A percentile compares a stretch with the other conserved stretches of the same genome.
phyloP scores from a whole-genome alignment of 305 asterid species.

The Nicotiana rustica region DNA sequence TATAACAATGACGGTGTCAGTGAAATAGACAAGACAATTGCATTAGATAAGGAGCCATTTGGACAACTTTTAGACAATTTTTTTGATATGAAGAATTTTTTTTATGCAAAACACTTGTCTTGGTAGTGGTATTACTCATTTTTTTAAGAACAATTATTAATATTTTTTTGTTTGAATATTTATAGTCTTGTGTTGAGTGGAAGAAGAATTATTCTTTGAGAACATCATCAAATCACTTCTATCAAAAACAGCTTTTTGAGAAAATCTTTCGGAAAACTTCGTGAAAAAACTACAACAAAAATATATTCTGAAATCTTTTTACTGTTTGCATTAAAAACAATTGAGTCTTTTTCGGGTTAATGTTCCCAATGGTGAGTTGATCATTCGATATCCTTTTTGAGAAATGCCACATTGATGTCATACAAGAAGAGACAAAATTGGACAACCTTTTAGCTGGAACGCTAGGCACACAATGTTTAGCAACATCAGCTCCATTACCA shows the following conservation, averaged over 20 bases:
- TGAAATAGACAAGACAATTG: not conserved
- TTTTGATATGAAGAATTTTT: not conserved
- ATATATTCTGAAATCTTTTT: no score
- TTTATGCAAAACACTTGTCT: not conserved
- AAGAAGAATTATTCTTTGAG: not conserved
- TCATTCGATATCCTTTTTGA: not conserved
- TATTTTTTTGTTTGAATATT: not conserved
- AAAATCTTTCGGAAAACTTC: not conserved
- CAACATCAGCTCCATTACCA: conserved; percentile 51
- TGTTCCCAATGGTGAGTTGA: no score
- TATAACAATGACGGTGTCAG: not conserved
- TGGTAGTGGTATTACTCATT: not conserved
- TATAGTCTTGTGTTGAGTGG: not conserved
- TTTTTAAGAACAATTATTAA: not conserved
- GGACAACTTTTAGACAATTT: not conserved
- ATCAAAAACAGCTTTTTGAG: not conserved
- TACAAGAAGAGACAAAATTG: not conserved
- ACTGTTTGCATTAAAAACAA: no score
- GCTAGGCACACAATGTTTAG: conserved; percentile 50
- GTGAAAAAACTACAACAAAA: not conserved
- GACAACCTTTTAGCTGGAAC: conserved; percentile 48
- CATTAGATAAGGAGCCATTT: not conserved
- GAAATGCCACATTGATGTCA: not conserved
- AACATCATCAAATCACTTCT: not conserved
- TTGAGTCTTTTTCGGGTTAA: no score